Conservation (phyloP, 2,329 filamentous ascomycete genomes). For the Ophiosphaerella korrae region DNA sequence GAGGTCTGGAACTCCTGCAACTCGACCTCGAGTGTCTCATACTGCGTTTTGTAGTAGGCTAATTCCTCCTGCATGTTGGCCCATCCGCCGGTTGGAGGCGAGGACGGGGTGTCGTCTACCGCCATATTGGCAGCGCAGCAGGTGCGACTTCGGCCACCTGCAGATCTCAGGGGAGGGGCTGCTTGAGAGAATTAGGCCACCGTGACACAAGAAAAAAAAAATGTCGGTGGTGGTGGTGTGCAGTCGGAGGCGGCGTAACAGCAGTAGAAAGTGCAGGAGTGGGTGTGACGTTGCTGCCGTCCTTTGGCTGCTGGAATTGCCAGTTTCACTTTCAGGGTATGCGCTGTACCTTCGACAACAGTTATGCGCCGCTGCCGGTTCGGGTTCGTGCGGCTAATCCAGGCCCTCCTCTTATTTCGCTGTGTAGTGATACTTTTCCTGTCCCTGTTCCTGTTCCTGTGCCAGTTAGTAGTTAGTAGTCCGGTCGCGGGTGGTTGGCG, state of each 20-base stretch:
- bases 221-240: neutral
- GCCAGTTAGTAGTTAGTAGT: slow-evolving; percentile 40
- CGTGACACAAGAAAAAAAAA: slow-evolving; percentile 7
- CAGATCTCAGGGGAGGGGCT: slow-evolving; percentile 31
- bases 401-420: slow-evolving; percentile 7
- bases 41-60: slow-evolving; percentile 94
- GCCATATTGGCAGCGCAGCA: slow-evolving; percentile 34
- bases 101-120: slow-evolving; percentile 35
- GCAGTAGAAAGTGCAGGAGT: slow-evolving; percentile 3
- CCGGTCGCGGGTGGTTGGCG: slow-evolving; percentile 26
- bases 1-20: slow-evolving; percentile 92
- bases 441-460: slow-evolving; percentile 32
- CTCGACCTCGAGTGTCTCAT: slow-evolving; percentile 89
- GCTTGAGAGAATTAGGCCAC: slow-evolving; percentile 15
- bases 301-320: slow-evolving; percentile 18
- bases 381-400: slow-evolving; percentile 19
- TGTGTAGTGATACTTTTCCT: slow-evolving; percentile 1
- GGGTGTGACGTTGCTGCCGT: slow-evolving; percentile 26
- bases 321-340: slow-evolving; percentile 34
- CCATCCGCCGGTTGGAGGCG: slow-evolving; percentile 39
- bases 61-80: slow-evolving; percentile 71
- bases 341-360: slow-evolving; percentile 14
- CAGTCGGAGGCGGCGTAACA: slow-evolving; percentile 5
- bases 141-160: slow-evolving; percentile 17
- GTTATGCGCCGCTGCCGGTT: slow-evolving; percentile 32